Percentiles rank a stretch among this genome's conserved stretches.
These are phyloP conservation scores for Cyclostephanos invisitatus DNA, from an alignment of 108 stramenopile genomes.

Conservation along the genomic window DNA sequence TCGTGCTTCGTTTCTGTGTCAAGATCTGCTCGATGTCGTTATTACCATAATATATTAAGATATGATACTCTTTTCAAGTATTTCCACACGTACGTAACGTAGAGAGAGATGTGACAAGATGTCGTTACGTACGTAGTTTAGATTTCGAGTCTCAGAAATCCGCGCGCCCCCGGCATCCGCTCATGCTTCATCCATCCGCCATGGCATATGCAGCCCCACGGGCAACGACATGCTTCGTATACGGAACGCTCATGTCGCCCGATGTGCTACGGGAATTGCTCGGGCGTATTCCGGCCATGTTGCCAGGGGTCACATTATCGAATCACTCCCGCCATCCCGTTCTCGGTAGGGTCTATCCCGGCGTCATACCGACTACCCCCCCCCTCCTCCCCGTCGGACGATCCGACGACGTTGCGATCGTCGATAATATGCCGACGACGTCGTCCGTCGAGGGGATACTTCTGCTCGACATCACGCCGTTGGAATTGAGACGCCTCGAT, in stretches of 20 bases:
- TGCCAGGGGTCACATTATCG: slow-evolving; percentile 23
- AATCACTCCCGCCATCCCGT: slow-evolving; percentile 61
- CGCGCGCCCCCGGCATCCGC: too few relatives aligned
- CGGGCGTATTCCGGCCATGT: slow-evolving; percentile 36
- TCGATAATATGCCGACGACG: not conserved
- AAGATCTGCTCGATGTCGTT: too few relatives aligned
- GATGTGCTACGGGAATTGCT: slow-evolving; percentile 57
- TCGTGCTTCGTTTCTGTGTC: too few relatives aligned
- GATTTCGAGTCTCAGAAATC: too few relatives aligned
- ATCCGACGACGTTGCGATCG: too few relatives aligned
- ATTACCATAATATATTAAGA: too few relatives aligned
- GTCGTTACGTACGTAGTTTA: too few relatives aligned
- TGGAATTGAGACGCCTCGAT: slow-evolving; percentile 61
- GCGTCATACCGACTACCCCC: slow-evolving; percentile 26
- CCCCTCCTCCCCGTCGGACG: not conserved
- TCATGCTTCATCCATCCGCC: too few relatives aligned
- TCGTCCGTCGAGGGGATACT: not conserved
- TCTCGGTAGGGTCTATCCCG: slow-evolving; percentile 60
- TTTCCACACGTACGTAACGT: too few relatives aligned
- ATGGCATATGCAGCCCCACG: not conserved
- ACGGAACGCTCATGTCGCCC: slow-evolving; percentile 69
- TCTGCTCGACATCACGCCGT: slow-evolving; percentile 24
- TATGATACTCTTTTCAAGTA: too few relatives aligned
- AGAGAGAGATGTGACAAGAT: too few relatives aligned
- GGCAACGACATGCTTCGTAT: slow-evolving; percentile 56